Percentiles rank a stretch among this genome's conserved stretches.
phyloP scores from a whole-genome alignment of 2,329 filamentous ascomycete species.

The Pseudovirgaria hyperparasitica region DNA sequence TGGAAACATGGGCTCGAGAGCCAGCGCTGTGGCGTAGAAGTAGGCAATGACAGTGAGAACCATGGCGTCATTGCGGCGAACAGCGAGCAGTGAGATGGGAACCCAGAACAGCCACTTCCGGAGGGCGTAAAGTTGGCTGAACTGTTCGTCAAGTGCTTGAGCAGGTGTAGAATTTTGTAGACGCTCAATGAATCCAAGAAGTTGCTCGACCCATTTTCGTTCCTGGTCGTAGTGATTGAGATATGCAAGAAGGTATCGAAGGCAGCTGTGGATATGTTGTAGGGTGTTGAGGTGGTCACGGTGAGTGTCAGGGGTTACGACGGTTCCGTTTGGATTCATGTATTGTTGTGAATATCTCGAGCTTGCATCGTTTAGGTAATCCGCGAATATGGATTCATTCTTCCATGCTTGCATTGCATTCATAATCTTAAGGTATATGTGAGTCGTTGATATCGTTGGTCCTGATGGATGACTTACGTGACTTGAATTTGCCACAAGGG shows the following conservation, averaged over 20 bases:
- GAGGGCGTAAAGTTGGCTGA: slow-evolving; percentile 77
- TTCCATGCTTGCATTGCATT: slow-evolving; percentile 87
- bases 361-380: slow-evolving; percentile 69
- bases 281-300: slow-evolving; percentile 43
- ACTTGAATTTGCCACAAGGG: slow-evolving; percentile 80
- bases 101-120: slow-evolving; percentile 95
- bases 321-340: slow-evolving; percentile 54
- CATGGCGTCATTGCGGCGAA: slow-evolving; percentile 60
- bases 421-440: slow-evolving; percentile 49
- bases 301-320: slow-evolving; percentile 39
- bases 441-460: slow-evolving; percentile 1
- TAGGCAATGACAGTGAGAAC: slow-evolving; percentile 77
- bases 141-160: slow-evolving; percentile 61
- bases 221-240: slow-evolving; percentile 33
- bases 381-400: slow-evolving; percentile 73
- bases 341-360: slow-evolving; percentile 22
- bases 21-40: slow-evolving; percentile 78
- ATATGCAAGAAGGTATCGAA: slow-evolving; percentile 31
- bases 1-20: slow-evolving; percentile 82
- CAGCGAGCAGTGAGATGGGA: slow-evolving; percentile 70
- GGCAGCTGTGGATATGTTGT: slow-evolving; percentile 26
- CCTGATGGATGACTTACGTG: slow-evolving; percentile 48
- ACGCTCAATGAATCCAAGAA: slow-evolving; percentile 34
- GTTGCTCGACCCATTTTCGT: slow-evolving; percentile 34
- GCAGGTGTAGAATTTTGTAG: slow-evolving; percentile 28